A percentile compares a stretch with the other conserved stretches of the same genome.
Conservation (phyloP, 257 asterid genomes). For the Jacaranda mimosifolia region DNA sequence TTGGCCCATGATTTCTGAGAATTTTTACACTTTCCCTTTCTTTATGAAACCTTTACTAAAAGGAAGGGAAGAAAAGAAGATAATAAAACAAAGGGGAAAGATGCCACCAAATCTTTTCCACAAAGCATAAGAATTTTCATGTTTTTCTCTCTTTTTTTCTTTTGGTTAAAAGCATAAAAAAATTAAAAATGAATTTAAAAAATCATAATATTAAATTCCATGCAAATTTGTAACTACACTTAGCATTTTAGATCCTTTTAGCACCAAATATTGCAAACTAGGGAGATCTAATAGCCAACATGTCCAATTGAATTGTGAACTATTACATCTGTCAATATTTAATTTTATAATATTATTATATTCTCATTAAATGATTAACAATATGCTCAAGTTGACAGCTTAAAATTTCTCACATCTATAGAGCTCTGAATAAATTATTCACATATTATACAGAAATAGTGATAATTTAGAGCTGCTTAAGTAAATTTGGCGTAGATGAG, state of each 20-base stretch:
- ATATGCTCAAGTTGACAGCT: no score
- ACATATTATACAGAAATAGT: no score
- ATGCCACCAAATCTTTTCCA: slow-evolving; percentile 24
- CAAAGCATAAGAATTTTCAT: background rate
- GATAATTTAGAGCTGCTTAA: no score
- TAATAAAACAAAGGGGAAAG: background rate
- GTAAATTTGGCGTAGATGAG: background rate
- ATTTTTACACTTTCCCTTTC: slow-evolving; percentile 6
- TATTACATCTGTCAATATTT: no score
- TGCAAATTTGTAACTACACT: background rate
- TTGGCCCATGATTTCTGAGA: background rate
- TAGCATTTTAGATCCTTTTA: background rate
- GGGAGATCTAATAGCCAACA: no score
- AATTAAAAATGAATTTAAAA: background rate
- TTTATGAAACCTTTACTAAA: slow-evolving; percentile 21
- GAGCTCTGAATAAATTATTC: no score
- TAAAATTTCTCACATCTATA: no score
- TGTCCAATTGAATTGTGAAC: no score
- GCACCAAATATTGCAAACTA: no score
- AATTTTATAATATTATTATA: no score
- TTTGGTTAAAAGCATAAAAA: background rate
- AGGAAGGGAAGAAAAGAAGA: background rate
- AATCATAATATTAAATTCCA: background rate
- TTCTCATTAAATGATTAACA: no score
- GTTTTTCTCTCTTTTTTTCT: background rate